A percentile compares a stretch with the other conserved stretches of the same genome.
Conservation (phyloP, 202 grass and related monocot species). For the Musa balbisiana region DNA sequence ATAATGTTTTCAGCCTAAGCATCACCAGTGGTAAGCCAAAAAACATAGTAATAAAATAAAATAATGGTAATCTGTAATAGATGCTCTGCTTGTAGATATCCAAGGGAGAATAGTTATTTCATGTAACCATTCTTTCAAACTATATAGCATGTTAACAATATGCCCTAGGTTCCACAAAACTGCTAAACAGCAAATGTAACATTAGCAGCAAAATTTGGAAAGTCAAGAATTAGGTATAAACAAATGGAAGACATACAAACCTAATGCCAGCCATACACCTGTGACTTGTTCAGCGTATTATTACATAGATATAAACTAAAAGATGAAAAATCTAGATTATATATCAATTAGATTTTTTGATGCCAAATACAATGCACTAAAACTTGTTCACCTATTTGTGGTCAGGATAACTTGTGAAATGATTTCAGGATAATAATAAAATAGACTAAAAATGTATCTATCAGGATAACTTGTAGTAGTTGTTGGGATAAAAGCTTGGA, state of each 20-base stretch:
- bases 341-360: no score
- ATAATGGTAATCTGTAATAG: not conserved
- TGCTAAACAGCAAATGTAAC: not conserved
- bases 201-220: not conserved
- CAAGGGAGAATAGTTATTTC: not conserved
- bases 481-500: no score
- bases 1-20: not conserved
- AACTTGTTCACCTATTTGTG: no score
- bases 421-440: no score
- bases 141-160: not conserved
- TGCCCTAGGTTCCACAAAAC: not conserved
- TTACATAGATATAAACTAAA: not conserved
- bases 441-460: no score
- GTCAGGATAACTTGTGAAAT: no score
- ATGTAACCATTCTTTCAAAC: not conserved
- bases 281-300: not conserved
- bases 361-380: no score
- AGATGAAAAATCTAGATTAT: no score
- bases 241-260: not conserved
- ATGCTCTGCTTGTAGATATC: not conserved
- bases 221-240: not conserved
- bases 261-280: not conserved
- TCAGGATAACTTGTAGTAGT: no score
- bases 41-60: not conserved
- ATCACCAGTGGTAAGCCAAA: not conserved